These are phyloP conservation scores for Wickerhamomyces tratensis DNA, from an alignment of 805 yeast species.

Conservation along the genomic window DNA sequence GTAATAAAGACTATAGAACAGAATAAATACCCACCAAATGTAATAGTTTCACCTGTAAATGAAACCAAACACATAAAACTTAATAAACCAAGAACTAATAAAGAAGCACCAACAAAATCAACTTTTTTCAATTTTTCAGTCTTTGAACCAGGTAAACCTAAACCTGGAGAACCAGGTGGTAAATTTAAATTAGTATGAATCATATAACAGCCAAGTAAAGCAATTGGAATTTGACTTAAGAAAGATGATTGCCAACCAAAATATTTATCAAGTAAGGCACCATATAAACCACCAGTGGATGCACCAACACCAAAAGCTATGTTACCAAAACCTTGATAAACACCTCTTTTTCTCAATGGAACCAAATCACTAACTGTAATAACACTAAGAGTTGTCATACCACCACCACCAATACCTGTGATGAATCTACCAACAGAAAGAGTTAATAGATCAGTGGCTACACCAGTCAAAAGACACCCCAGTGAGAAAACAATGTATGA, in stretches of 20 bases:
- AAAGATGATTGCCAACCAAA: constrained; percentile 65
- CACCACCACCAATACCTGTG: constrained; percentile 87
- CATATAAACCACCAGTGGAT: constrained; percentile 55
- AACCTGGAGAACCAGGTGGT: constrained; percentile 44
- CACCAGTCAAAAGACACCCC: constrained; percentile 34
- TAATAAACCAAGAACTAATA: constrained; percentile 49
- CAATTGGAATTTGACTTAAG: constrained; percentile 41
- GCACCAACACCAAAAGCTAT: constrained; percentile 67
- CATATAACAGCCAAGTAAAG: constrained; percentile 30
- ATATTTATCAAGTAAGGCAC: constrained; percentile 42
- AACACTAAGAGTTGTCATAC: constrained; percentile 60
- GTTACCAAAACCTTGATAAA: constrained; percentile 74
- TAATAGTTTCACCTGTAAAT: constrained; percentile 47
- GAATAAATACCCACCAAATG: constrained; percentile 36
- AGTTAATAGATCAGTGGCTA: constrained; percentile 10
- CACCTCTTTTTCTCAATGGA: constrained; percentile 67
- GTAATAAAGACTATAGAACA: constrained; percentile 24
- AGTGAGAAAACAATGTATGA: constrained; percentile 29
- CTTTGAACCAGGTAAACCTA: constrained; percentile 34
- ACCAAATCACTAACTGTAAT: constrained; percentile 67
- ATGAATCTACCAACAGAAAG: constrained; percentile 50
- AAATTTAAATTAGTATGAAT: constrained; percentile 27
- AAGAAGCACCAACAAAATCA: constrained; percentile 56
- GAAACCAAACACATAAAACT: constrained; percentile 57
- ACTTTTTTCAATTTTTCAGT: constrained; percentile 42